phyloP scores from a whole-genome alignment of 2,329 filamentous ascomycete species.

The Fusarium tuaranense region DNA sequence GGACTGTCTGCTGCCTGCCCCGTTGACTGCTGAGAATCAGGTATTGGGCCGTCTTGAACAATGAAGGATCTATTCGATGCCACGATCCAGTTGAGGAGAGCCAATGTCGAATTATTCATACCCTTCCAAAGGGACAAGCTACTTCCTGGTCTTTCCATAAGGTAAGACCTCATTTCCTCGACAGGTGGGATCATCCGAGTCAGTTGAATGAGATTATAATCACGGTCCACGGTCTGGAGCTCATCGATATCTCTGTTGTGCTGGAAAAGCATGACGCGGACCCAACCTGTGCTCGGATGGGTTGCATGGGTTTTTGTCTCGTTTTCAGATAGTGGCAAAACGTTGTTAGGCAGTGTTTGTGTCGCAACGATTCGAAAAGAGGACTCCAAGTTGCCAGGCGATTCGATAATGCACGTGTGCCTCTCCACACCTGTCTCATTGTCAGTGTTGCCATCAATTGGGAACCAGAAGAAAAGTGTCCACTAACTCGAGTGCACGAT shows the following conservation, averaged over 20 bases:
- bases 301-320: slow-evolving; percentile 6
- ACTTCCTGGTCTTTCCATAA: slow-evolving; percentile 54
- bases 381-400: neutral
- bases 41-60: slow-evolving; percentile 72
- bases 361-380: slow-evolving; percentile 32
- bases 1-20: slow-evolving; percentile 51
- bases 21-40: neutral
- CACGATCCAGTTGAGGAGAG: slow-evolving; percentile 86
- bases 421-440: slow-evolving; percentile 26
- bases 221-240: slow-evolving; percentile 17
- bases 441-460: slow-evolving; percentile 4
- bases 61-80: slow-evolving; percentile 92
- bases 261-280: slow-evolving; percentile 38
- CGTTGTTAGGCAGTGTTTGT: neutral
- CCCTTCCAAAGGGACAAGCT: slow-evolving; percentile 60
- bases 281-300: slow-evolving; percentile 17
- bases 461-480: neutral
- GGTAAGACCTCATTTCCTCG: slow-evolving; percentile 63
- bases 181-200: slow-evolving; percentile 73
- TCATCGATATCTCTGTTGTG: slow-evolving; percentile 41
- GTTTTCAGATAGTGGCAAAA: neutral
- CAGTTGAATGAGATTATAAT: slow-evolving; percentile 54
- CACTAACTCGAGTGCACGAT: slow-evolving; percentile 28
- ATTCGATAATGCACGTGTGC: slow-evolving; percentile 33
- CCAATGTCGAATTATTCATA: slow-evolving; percentile 74